Evolutionary conservation across 176 grass and related monocot genomes (phyloP), one percentile per base, ranked within the genome.

Genomic region (Puya raimondii): DNA sequence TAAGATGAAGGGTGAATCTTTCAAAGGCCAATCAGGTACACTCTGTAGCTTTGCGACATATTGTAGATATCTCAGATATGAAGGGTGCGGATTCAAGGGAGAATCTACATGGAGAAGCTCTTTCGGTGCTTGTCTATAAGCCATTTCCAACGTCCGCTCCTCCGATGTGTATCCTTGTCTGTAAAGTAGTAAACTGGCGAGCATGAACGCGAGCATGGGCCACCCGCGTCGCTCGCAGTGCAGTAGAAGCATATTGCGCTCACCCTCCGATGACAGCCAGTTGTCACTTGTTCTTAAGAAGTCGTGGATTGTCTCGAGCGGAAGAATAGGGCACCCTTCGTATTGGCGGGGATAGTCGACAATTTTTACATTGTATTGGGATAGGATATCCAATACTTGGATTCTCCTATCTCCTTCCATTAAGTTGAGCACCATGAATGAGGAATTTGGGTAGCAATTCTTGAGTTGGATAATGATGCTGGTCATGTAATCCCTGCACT

Each of bases 41-140:
- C 75, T 47, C 25, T 70, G 54, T 23, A 82, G 70, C 64, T 66
- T 85, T 6, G 65, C 3, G 18, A 90, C 70, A 4, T 90, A 90
- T 48, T 80, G 83, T 10, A 85, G 70, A 52, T 90, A 90, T 76
- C 87, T 90, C 51, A 80, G 54, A 56, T 90, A 83, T 51, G 83
- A 74, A 70, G 87, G 72, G 23, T 79, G 69, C 11, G 87, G 79
- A 26, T 82, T 76, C 57, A 85, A 67, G 42, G 15, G 26, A 3
- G 63, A 80, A 0, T 33, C 51, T 4, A 74, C 58, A 11, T 75
- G 64, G 12, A 82, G 76, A n/a, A 80, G 69, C 53, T 80, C 72
- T 23, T 51, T 73, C 10, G 87, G 61, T 18, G 77, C 79, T 21
- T 80, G 64, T 50, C 64, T 74, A 61, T 85, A 85, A 42, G 82